Evolutionary conservation across 176 grass and related monocot species (phyloP).

Genomic region (Musa itinerans): DNA sequence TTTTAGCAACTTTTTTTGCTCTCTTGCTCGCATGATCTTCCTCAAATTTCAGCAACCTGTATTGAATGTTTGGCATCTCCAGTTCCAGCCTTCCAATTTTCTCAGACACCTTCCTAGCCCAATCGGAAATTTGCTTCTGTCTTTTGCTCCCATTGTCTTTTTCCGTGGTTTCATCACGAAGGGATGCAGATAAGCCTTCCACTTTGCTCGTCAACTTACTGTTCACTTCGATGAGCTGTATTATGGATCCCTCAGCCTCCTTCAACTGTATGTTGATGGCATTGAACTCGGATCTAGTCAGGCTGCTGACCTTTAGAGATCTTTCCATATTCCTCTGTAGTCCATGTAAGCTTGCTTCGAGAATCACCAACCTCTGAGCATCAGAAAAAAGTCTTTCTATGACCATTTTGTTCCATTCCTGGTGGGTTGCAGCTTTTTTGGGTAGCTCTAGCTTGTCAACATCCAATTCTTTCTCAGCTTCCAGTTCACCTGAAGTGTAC

Average conservation of each 20-base stretch:
- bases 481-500: slow-evolving; percentile 31
- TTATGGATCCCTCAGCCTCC: slow-evolving; percentile 55
- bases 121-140: slow-evolving; percentile 72
- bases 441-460: slow-evolving; percentile 60
- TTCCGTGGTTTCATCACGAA: not conserved
- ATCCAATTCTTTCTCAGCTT: slow-evolving; percentile 55
- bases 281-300: slow-evolving; percentile 32
- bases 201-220: slow-evolving; percentile 64
- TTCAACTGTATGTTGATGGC: slow-evolving; percentile 41
- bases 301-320: slow-evolving; percentile 16
- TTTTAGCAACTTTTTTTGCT: slow-evolving; percentile 30
- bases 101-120: slow-evolving; percentile 66
- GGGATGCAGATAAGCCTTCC: slow-evolving; percentile 38
- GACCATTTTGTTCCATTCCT: slow-evolving; percentile 78
- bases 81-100: slow-evolving; percentile 71
- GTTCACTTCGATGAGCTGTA: slow-evolving; percentile 71
- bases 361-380: slow-evolving; percentile 44
- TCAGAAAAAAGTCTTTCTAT: slow-evolving; percentile 60
- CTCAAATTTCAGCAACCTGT: slow-evolving; percentile 58
- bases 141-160: slow-evolving; percentile 49
- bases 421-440: slow-evolving; percentile 20
- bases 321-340: slow-evolving; percentile 39
- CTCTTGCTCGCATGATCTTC: slow-evolving; percentile 49
- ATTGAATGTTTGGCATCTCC: slow-evolving; percentile 68
- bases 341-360: slow-evolving; percentile 55